Conservation (phyloP, 192 early-diverging fungal genomes). For the Coemansia sp. region DNA sequence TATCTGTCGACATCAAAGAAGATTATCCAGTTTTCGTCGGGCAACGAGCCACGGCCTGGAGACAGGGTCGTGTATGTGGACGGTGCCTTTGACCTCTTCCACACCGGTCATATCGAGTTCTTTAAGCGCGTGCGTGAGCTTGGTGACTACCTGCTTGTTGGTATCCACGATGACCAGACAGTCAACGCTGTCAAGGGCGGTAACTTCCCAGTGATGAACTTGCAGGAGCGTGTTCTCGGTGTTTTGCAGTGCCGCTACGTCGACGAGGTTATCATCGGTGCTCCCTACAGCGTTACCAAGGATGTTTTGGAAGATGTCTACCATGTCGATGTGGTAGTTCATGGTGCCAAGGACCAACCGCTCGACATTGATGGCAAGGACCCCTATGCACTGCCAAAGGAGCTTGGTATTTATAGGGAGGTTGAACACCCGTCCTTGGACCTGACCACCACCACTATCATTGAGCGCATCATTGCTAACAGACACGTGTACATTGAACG, state of each 20-base stretch:
- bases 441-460: constrained; percentile 82
- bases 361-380: constrained; percentile 72
- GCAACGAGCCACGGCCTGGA: constrained; percentile 64
- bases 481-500: constrained; percentile 75
- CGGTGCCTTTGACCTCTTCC: constrained; percentile 96
- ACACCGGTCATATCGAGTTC: constrained; percentile 94
- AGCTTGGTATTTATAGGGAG: constrained; percentile 71
- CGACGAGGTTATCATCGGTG: constrained; percentile 91
- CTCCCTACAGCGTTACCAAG: constrained; percentile 83
- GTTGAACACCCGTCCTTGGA: constrained; percentile 72
- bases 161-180: constrained; percentile 88
- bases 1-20: constrained; percentile 83
- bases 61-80: constrained; percentile 93
- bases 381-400: constrained; percentile 83
- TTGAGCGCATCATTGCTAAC: constrained; percentile 85
- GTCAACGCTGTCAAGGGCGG: constrained; percentile 83
- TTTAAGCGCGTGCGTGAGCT: constrained; percentile 76
- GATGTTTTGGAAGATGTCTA: constrained; percentile 83
- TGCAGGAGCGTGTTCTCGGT: constrained; percentile 89
- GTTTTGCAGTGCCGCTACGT: constrained; percentile 92
- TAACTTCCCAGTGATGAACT: constrained; percentile 93
- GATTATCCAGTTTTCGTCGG: constrained; percentile 89
- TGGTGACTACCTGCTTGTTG: constrained; percentile 91
- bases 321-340: constrained; percentile 77
- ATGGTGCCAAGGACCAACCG: constrained; percentile 64